A percentile compares a stretch with the other conserved stretches of the same genome.
Evolutionary conservation across 768 basidiomycete species (phyloP).

Genomic region (Tricholoma terreum): DNA sequence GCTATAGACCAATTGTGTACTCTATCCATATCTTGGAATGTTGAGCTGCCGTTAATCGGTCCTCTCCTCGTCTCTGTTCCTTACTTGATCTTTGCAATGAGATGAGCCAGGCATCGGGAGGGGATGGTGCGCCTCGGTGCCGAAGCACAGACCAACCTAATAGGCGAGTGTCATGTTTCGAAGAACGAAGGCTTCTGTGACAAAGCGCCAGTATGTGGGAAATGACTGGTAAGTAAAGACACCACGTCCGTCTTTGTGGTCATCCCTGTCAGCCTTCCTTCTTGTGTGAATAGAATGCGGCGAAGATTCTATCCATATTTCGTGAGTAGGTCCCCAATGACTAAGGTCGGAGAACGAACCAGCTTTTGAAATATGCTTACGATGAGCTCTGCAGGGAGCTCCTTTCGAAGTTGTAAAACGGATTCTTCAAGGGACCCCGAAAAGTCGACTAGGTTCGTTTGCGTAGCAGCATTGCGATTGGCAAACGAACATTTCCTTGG

Average conservation of each 20-base stretch:
- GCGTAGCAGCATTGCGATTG: conserved; percentile 22
- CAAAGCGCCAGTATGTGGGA: conserved; percentile 49
- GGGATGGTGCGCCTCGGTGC: neutral
- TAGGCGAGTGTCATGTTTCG: neutral
- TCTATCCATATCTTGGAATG: neutral
- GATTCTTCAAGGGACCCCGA: conserved; percentile 44
- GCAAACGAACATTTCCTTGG: conserved; percentile 44
- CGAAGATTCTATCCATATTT: conserved; percentile 54
- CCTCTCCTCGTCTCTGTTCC: neutral
- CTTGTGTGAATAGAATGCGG: conserved; percentile 63
- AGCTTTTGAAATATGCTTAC: conserved; percentile 75
- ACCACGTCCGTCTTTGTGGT: conserved; percentile 69
- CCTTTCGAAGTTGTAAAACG: conserved; percentile 60
- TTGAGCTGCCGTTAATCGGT: neutral
- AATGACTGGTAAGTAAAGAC: conserved; percentile 52
- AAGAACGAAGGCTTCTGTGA: conserved; percentile 10
- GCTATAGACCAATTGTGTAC: neutral
- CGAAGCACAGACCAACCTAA: neutral
- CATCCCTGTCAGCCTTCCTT: conserved; percentile 59
- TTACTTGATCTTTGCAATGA: neutral
- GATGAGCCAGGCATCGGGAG: neutral
- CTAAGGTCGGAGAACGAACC: conserved; percentile 30
- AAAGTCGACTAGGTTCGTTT: conserved; percentile 33
- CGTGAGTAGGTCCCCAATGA: neutral
- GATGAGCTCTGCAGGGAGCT: conserved; percentile 67